Evolutionary conservation across 208 protist species (phyloP).

Genomic region (Sergeia podlipaevii): DNA sequence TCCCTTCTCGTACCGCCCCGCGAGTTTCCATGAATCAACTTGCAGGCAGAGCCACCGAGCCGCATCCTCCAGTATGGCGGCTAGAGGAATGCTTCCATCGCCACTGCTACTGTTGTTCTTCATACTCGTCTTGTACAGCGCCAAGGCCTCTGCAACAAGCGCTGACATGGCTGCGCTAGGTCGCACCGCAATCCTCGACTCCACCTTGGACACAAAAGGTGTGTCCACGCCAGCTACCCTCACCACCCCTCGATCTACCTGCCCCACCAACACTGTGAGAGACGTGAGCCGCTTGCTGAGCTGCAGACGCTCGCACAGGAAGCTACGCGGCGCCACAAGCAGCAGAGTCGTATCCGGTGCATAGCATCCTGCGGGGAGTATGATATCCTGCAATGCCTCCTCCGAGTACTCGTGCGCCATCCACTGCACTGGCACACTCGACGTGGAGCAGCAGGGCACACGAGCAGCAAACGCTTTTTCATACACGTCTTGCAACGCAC

Average conservation of each 20-base stretch:
- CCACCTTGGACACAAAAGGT: constrained; percentile 42
- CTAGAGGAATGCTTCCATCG: constrained; percentile 21
- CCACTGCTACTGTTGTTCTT: too few species aligned
- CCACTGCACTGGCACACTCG: constrained; percentile 69
- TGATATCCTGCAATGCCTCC: constrained; percentile 13
- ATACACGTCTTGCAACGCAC: constrained; percentile 22
- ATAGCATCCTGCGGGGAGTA: constrained; percentile 44
- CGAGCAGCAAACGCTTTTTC: constrained; percentile 43
- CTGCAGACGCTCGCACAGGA: constrained; percentile 44
- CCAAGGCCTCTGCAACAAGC: constrained; percentile 39
- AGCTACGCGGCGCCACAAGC: constrained; percentile 48
- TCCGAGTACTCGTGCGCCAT: constrained; percentile 55
- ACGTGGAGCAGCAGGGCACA: constrained; percentile 31
- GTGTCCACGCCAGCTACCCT: constrained; percentile 17
- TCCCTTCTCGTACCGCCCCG: too few species aligned
- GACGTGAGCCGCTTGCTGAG: constrained; percentile 55
- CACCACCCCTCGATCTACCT: constrained; percentile 22
- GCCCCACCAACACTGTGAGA: constrained; percentile 55
- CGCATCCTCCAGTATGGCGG: constrained; percentile 42
- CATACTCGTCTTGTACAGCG: constrained; percentile 30
- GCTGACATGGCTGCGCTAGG: constrained; percentile 34
- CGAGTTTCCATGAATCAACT: too few species aligned
- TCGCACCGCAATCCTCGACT: constrained; percentile 23
- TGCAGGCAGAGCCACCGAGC: constrained; percentile 33
- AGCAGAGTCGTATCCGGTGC: constrained; percentile 63